Evolutionary conservation across 768 basidiomycete genomes (phyloP), one percentile per base, ranked within the genome.

Genomic region (Mycena alexandri): DNA sequence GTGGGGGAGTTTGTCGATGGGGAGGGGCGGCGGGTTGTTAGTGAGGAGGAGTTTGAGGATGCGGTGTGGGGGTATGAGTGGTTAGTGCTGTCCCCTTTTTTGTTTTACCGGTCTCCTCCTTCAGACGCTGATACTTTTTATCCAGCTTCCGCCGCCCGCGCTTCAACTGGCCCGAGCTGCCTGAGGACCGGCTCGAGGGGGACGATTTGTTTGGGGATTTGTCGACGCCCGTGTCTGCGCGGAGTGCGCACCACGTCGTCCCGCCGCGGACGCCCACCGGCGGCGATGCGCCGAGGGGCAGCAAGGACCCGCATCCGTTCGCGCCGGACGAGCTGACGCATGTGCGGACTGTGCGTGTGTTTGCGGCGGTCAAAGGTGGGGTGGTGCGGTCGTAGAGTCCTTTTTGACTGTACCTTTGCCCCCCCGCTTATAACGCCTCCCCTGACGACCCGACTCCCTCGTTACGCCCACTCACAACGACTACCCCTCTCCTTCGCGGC

Each of bases 131-230:
- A 71, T 57, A 12, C 16, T 14, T 33, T 56, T 63, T 70, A 36
- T 58, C 65, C 72, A 93, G 91, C 65, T 92, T 91, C 79, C 87
- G 88, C 44, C 86, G 90, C 57, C 80, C 80, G 62, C 87, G 91
- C 46, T 87, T 92, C 75, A 87, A 91, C 71, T 92, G 90, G 90
- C 89, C 90, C 44, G 84, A 86, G 48, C 74, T 77, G 34, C 74
- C 79, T 55, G 81, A 82, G 67, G 71, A 71, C 60, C 74, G 75
- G 52, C 34, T 75, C 34, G 79, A 79, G 9, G 42, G 29, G 36
- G 74, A 68, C 38, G 65, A 72, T 33, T 36, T 60, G 38, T 33
- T 69, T 47, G 47, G 72, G 48, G 75, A 63, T 34, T 0, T 69
- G 3, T 55, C 68, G 68, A 72, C 54, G 53, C 68, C 58, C 62